These are phyloP conservation scores for Malassezia nana DNA, from an alignment of 1,284 basidiomycete species.

Conservation along the genomic window DNA sequence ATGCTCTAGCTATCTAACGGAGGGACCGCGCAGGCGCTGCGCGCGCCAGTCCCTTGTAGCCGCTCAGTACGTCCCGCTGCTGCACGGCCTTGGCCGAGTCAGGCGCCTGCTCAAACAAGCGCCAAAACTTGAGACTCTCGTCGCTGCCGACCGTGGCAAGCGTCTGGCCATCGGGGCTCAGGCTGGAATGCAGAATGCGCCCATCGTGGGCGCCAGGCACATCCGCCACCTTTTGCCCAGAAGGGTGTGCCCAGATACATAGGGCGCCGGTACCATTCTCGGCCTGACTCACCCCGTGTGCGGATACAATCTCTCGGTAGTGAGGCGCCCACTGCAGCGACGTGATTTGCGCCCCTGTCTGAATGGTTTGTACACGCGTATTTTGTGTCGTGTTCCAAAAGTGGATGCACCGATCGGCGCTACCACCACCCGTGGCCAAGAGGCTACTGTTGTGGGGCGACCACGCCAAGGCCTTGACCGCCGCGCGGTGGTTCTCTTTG, in stretches of 20 bases:
- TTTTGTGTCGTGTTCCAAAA: constrained; percentile 58
- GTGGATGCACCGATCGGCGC: constrained; percentile 84
- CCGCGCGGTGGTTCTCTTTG: constrained; percentile 58
- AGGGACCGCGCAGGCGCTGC: constrained; percentile 11
- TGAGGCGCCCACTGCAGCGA: constrained; percentile 80
- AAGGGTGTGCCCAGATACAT: constrained; percentile 44
- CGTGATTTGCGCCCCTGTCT: constrained; percentile 66
- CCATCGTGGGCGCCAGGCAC: constrained; percentile 41
- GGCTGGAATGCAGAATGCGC: constrained; percentile 31
- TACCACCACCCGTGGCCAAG: constrained; percentile 86
- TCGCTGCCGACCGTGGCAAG: constrained; percentile 44
- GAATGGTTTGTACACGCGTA: constrained; percentile 39
- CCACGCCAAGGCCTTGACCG: constrained; percentile 69
- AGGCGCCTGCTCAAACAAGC: constrained; percentile 37
- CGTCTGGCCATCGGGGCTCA: constrained; percentile 43
- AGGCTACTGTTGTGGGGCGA: constrained; percentile 90
- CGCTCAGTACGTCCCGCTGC: constrained; percentile 9
- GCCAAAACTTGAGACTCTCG: constrained; percentile 47
- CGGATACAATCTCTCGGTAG: constrained; percentile 79
- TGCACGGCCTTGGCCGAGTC: constrained; percentile 22
- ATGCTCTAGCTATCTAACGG: constrained; percentile 12
- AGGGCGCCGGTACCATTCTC: constrained; percentile 34
- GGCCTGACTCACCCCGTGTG: constrained; percentile 59
- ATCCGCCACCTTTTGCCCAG: constrained; percentile 36
- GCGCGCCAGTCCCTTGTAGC: constrained; percentile 10